Conservation (phyloP, 78 protist genomes). For the Dictyostelium capitatum region DNA sequence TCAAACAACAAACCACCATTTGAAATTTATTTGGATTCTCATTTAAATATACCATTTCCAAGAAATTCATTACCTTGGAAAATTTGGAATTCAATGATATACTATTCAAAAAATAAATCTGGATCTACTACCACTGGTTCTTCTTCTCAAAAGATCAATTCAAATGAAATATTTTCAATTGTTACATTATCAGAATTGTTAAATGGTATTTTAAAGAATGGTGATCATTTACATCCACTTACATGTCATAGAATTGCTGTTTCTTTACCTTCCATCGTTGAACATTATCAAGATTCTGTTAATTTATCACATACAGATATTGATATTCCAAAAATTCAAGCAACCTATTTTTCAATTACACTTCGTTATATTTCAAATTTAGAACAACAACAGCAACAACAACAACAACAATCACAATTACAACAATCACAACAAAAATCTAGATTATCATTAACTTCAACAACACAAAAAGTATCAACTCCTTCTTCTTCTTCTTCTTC, state of each 20-base stretch:
- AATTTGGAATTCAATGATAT: slow-evolving; percentile 43
- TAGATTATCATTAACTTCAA: not conserved
- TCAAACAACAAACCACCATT: not conserved
- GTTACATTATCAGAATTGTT: not conserved
- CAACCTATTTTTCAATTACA: not conserved
- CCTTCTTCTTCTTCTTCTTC: not conserved
- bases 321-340: slow-evolving; percentile 14
- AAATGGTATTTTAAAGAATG: slow-evolving; percentile 1
- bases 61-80: slow-evolving; percentile 3
- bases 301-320: slow-evolving; percentile 3
- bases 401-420: not conserved
- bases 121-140: too few relatives aligned
- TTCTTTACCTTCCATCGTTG: not conserved
- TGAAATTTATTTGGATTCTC: not conserved
- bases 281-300: not conserved
- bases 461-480: not conserved
- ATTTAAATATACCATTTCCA: not conserved
- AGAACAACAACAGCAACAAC: not conserved
- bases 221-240: slow-evolving; percentile 6
- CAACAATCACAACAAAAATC: not conserved
- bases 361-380: not conserved
- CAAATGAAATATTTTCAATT: slow-evolving; percentile 22
- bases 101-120: slow-evolving; percentile 3
- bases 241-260: not conserved
- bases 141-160: not conserved